These are phyloP conservation scores for Iris macrosiphon DNA, from an alignment of 106 monocot genomes.

Conservation along the genomic window DNA sequence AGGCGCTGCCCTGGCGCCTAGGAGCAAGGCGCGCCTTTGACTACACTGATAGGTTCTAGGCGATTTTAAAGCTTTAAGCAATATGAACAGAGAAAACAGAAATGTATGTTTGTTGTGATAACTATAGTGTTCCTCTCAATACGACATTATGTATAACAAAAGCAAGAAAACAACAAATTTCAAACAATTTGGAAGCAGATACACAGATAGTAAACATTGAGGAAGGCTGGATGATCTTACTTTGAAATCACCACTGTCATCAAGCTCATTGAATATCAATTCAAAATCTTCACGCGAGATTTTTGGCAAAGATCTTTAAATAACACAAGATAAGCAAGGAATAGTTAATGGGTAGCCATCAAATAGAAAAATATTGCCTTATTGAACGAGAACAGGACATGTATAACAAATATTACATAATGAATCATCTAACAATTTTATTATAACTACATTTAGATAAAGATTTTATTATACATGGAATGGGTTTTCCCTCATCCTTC, in stretches of 20 bases:
- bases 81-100: no score
- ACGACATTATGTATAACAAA: no score
- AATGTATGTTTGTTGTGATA: no score
- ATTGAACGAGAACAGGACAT: neutral
- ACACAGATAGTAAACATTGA: neutral
- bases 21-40: no score
- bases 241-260: constrained; percentile 95
- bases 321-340: neutral
- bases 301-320: constrained; percentile 76
- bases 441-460: no score
- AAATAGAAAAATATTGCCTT: neutral
- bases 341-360: no score
- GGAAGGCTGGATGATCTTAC: constrained; percentile 17
- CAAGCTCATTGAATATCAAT: constrained; percentile 81
- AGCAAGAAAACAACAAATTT: neutral
- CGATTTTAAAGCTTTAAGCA: no score
- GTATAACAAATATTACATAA: neutral
- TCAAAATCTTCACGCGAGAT: constrained; percentile 92
- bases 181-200: neutral
- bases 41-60: no score
- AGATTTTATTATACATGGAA: no score
- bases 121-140: no score
- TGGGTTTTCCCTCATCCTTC: no score
- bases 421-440: constrained; percentile 2
- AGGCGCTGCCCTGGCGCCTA: no score